These are phyloP conservation scores for Aspergillus phoenicis DNA, from an alignment of 2,329 filamentous ascomycete genomes.

Conservation along the genomic window DNA sequence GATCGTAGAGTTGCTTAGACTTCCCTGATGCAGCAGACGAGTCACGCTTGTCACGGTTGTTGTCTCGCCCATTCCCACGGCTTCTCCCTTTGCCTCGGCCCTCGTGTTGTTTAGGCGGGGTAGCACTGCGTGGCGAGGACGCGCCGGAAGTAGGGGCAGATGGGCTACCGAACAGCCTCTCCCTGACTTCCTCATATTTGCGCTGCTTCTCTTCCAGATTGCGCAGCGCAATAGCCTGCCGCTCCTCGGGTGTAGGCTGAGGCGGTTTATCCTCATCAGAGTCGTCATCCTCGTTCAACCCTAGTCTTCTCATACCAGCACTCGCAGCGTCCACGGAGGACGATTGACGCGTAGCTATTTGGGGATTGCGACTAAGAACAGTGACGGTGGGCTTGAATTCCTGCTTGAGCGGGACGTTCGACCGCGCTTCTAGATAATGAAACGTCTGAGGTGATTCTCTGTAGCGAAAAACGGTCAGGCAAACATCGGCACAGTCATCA, in stretches of 20 bases:
- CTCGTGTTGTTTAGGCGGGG: conserved; percentile 55
- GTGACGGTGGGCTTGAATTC: conserved; percentile 82
- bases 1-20: conserved; percentile 72
- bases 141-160: conserved; percentile 52
- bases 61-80: conserved; percentile 52
- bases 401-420: conserved; percentile 64
- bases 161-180: conserved; percentile 76
- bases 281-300: conserved; percentile 56
- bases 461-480: conserved; percentile 16
- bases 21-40: conserved; percentile 40
- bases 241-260: conserved; percentile 72
- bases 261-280: conserved; percentile 67
- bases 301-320: conserved; percentile 50
- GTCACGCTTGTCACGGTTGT: conserved; percentile 45
- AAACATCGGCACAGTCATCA: neutral
- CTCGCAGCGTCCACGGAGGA: conserved; percentile 45
- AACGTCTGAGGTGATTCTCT: conserved; percentile 75
- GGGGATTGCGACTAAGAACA: conserved; percentile 77
- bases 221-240: conserved; percentile 73
- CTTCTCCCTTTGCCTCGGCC: conserved; percentile 50
- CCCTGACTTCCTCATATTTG: conserved; percentile 84
- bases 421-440: conserved; percentile 71
- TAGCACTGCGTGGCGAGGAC: conserved; percentile 64
- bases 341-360: conserved; percentile 62
- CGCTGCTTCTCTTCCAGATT: conserved; percentile 88